phyloP scores from a whole-genome alignment of 768 basidiomycete genomes.

The Solioccasus polychromus region DNA sequence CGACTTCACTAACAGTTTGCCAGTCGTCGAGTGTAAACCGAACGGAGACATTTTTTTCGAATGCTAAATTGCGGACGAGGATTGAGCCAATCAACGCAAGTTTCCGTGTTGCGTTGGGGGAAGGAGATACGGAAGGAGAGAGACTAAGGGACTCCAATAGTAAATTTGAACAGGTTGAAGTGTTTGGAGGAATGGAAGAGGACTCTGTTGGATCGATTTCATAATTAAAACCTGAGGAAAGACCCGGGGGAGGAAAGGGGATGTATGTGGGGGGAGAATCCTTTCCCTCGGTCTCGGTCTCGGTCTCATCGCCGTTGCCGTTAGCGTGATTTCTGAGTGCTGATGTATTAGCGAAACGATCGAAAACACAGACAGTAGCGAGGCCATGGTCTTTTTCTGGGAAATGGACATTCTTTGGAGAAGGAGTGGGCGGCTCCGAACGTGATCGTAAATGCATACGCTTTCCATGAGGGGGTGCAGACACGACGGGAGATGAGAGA shows the following conservation, averaged over 20 bases:
- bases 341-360: constrained; percentile 67
- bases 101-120: constrained; percentile 7
- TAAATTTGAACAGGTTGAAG: constrained; percentile 25
- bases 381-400: constrained; percentile 62
- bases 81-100: constrained; percentile 66
- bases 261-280: constrained; percentile 11
- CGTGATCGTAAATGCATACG: constrained; percentile 32
- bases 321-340: constrained; percentile 35
- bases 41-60: constrained; percentile 80
- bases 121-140: constrained; percentile 10
- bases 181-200: constrained; percentile 8
- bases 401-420: constrained; percentile 88
- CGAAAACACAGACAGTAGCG: constrained; percentile 61
- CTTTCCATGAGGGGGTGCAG: neutral
- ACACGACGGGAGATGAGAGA: constrained; percentile 18
- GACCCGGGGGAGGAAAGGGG: constrained; percentile 31
- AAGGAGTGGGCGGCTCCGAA: constrained; percentile 63
- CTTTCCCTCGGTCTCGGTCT: constrained; percentile 42
- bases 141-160: constrained; percentile 39
- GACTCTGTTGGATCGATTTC: constrained; percentile 23
- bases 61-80: constrained; percentile 81
- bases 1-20: constrained; percentile 88
- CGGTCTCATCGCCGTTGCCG: constrained; percentile 36
- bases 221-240: constrained; percentile 11
- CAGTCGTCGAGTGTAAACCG: constrained; percentile 93